Conservation (phyloP, 176 grass and related monocot species). For the Hordeum marinum region DNA sequence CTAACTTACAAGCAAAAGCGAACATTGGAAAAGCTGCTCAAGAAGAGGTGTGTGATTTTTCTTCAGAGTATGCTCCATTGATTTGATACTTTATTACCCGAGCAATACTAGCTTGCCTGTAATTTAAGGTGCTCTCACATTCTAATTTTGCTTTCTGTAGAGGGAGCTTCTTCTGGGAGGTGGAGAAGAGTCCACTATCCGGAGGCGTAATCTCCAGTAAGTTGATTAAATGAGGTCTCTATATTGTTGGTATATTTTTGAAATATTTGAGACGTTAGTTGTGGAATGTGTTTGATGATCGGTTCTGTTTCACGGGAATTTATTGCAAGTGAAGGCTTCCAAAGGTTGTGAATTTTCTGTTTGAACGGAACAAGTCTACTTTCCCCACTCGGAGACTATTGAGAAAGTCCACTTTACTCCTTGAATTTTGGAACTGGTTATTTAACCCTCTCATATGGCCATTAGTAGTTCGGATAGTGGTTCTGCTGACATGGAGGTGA, state of each 20-base stretch:
- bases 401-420: neutral
- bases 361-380: too few relatives aligned
- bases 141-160: conserved; percentile 41
- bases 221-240: conserved; percentile 14
- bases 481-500: neutral
- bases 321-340: neutral
- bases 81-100: neutral
- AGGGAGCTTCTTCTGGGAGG: conserved; percentile 76
- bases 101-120: neutral
- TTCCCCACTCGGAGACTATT: neutral
- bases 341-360: neutral
- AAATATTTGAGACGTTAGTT: neutral
- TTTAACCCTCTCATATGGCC: neutral
- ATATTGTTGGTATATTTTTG: conserved; percentile 2
- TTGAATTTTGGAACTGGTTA: neutral
- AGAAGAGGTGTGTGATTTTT: conserved; percentile 50
- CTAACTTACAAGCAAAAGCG: conserved; percentile 78
- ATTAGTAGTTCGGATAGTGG: neutral
- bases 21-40: conserved; percentile 80
- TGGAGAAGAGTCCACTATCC: conserved; percentile 69
- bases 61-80: neutral
- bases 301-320: neutral
- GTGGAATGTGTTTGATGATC: neutral
- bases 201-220: conserved; percentile 69
- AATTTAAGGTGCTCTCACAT: conserved; percentile 9